phyloP scores from a whole-genome alignment of 2,329 filamentous ascomycete species.

The Fusarium algeriense region DNA sequence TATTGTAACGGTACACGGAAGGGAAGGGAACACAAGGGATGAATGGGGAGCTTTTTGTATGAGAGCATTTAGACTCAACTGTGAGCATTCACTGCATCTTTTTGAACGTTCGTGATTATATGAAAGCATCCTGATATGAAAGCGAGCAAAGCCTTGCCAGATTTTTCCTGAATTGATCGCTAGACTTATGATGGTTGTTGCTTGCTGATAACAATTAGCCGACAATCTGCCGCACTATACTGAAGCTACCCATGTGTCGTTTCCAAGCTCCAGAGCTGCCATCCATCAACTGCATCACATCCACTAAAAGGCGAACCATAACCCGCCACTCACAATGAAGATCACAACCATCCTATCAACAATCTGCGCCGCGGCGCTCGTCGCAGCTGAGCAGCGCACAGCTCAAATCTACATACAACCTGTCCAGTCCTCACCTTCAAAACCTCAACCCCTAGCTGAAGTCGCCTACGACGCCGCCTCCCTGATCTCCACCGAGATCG shows the following conservation, averaged over 20 bases:
- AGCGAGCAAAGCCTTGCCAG: not conserved
- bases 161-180: not conserved
- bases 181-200: not conserved
- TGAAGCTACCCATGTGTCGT: constrained; percentile 39
- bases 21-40: constrained; percentile 8
- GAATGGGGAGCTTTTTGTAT: constrained; percentile 30
- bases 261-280: constrained; percentile 25
- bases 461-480: constrained; percentile 66
- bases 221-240: constrained; percentile 33
- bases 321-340: constrained; percentile 54
- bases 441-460: constrained; percentile 64
- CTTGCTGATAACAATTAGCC: constrained; percentile 30
- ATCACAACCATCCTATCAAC: constrained; percentile 55
- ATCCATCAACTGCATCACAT: constrained; percentile 10
- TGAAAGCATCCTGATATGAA: not conserved
- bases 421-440: constrained; percentile 52
- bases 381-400: constrained; percentile 57
- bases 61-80: constrained; percentile 26
- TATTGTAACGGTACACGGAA: constrained; percentile 33
- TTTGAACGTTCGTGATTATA: not conserved
- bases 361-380: constrained; percentile 58
- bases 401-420: constrained; percentile 68
- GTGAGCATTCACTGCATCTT: not conserved
- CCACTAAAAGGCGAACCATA: not conserved
- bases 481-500: constrained; percentile 59